Evolutionary conservation across 2,329 filamentous ascomycete species (phyloP), one percentile per base, ranked within the genome.

Genomic region (Colletotrichum sp.): DNA sequence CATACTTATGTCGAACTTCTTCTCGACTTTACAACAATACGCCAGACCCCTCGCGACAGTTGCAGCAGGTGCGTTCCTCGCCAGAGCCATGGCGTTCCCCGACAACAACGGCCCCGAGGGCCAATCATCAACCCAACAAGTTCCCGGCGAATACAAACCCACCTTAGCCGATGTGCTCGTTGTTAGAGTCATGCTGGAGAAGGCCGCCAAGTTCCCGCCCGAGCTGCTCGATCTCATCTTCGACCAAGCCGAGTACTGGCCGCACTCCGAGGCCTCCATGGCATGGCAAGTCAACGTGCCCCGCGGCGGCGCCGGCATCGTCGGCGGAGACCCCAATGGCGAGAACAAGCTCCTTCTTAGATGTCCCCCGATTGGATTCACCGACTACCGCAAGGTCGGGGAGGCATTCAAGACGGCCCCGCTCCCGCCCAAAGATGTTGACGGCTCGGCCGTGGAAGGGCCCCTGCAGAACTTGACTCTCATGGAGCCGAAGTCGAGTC

Each of bases 211-310:
- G 4, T 83, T 93, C 2, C 92, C 92, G 0, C 81, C 85, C 3
- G 92, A 93, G 76, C 75, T 93, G 0, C 84, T 92, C 49, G 88
- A 93, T 79, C 81, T 82, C 62, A 87, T 93, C 62, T 82, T 93
- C 70, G 91, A 93, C 79, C 81, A 85, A 32, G 92, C 91, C 71
- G 91, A 93, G 82, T 93, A 93, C 82, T 93, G 92, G 92, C 88
- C 88, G 16, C 89, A 89, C 78, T 87, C 88, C 62, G 77, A 65
- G 67, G 85, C 82, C 26, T 80, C 81, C 32, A 77, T 85, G 15
- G 77, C 85, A 21, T 84, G 78, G 57, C 63, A 60, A 5, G 68
- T 67, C 6, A 64, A 24, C 1, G 15, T 8, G 15, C 79, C 82
- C 6, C 77, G 75, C 6, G 65, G 71, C 21, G 59, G 77, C 7